phyloP scores from a whole-genome alignment of 345 rosid species.

The Orychophragmus violaceus region DNA sequence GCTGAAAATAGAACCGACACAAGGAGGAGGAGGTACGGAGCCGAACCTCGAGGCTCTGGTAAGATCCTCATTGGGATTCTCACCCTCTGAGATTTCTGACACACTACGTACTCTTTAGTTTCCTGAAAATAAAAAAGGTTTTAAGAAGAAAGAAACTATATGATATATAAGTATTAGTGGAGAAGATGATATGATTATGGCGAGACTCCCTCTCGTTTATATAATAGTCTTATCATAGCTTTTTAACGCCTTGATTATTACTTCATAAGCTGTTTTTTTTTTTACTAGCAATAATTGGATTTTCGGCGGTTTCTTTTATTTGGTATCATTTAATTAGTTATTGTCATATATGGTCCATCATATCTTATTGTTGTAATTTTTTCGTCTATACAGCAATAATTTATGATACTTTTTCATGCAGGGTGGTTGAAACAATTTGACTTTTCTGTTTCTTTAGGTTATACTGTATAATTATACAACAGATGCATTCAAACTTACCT shows the following conservation, averaged over 20 bases:
- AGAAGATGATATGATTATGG: conserved; percentile 21
- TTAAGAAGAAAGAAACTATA: not conserved
- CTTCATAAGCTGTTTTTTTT: not conserved
- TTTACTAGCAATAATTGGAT: conserved; percentile 18
- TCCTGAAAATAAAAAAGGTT: not conserved
- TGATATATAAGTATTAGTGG: not conserved
- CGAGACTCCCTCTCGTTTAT: conserved; percentile 15
- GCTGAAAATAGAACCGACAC: conserved; percentile 29
- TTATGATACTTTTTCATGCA: conserved; percentile 24
- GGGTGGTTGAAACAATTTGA: conserved; percentile 24
- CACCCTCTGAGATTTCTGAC: conserved; percentile 25
- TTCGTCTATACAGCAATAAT: not conserved
- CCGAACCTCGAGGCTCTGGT: conserved; percentile 31
- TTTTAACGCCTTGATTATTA: not conserved
- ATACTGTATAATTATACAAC: not conserved
- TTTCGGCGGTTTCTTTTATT: conserved; percentile 12
- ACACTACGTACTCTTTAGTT: not conserved
- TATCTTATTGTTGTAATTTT: conserved; percentile 4
- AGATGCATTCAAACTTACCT: conserved; percentile 8
- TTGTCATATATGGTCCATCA: conserved; percentile 14
- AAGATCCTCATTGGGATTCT: conserved; percentile 53
- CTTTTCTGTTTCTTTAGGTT: not conserved
- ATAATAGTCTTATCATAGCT: conserved; percentile 12
- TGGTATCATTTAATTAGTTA: not conserved
- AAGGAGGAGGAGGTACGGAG: conserved; percentile 39